phyloP scores from a whole-genome alignment of 1,284 basidiomycete species.

The Clitocybe nebularis region DNA sequence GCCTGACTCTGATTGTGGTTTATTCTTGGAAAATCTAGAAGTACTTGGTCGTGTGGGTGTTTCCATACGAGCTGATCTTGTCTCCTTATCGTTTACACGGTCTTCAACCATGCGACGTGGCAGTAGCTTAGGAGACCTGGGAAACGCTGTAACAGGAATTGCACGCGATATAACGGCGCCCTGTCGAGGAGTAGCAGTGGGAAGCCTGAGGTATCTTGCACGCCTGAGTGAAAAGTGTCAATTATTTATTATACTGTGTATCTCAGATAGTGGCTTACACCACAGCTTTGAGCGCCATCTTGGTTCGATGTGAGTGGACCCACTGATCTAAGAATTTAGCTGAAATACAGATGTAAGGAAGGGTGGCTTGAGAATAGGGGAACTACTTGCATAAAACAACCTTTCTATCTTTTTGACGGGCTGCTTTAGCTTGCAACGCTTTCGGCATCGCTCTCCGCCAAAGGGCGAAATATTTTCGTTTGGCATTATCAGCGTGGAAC shows the following conservation, averaged over 20 bases:
- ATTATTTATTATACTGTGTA: neutral
- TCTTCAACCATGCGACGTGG: slow-evolving; percentile 4
- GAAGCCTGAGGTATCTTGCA: slow-evolving; percentile 65
- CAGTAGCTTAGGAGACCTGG: slow-evolving; percentile 5
- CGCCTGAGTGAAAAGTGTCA: slow-evolving; percentile 26
- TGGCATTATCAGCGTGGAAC: slow-evolving; percentile 60
- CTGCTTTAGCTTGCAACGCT: slow-evolving; percentile 58
- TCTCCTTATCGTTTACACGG: slow-evolving; percentile 8
- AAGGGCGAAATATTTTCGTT: slow-evolving; percentile 54
- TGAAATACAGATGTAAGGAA: slow-evolving; percentile 26
- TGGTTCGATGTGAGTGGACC: slow-evolving; percentile 61
- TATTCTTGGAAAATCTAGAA: slow-evolving; percentile 10
- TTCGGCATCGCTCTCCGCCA: slow-evolving; percentile 71
- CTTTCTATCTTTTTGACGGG: slow-evolving; percentile 56
- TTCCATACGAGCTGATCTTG: slow-evolving; percentile 1
- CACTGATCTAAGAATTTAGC: slow-evolving; percentile 60
- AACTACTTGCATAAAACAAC: slow-evolving; percentile 51
- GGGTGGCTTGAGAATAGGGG: slow-evolving; percentile 4
- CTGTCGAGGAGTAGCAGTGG: slow-evolving; percentile 38
- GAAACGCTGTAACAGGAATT: slow-evolving; percentile 3
- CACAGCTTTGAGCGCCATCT: slow-evolving; percentile 72
- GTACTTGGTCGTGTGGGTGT: slow-evolving; percentile 3
- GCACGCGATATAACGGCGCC: slow-evolving; percentile 15
- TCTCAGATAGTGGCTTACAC: slow-evolving; percentile 51
- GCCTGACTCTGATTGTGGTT: slow-evolving; percentile 16